Evolutionary conservation across 2,329 filamentous ascomycete species (phyloP), one percentile per base, ranked within the genome.

Genomic region (Colletotrichum sp.): DNA sequence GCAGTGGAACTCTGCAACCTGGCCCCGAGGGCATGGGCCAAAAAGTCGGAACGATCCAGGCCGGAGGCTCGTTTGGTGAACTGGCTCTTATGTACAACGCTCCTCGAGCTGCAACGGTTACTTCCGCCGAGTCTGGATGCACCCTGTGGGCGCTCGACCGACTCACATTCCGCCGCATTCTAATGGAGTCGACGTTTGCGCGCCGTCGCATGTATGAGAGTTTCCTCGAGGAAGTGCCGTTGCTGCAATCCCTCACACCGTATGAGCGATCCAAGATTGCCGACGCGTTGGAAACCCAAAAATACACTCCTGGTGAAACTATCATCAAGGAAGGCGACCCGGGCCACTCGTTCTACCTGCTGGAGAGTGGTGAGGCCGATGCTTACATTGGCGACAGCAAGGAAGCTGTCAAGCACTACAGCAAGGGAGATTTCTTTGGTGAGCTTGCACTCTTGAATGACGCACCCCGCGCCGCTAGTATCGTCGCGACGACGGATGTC

Each of bases 71-170:
- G 6, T 99, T 99, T 85, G 97, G 97, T 80, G 97, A 99, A 87
- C 90, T 99, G 72, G 97, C 97, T 15, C 90, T 99, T 81, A 99
- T 99, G 97, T 99, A 99, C 88, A 98, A 99, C 82, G 96, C 97
- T 26, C 97, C 97, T 30, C 95, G 97, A 82, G 97, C 97, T 57
- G 97, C 97, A 5, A 99, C 97, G 0, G 95, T 99, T 76, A 91
- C 98, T 77, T 98, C 95, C 34, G 93, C 94, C 15, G 95, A 98
- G 81, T 84, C 93, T 5, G 88, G 91, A 39, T 96, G 94, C 81
- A 96, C 94, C 5, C 90, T 99, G 12, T 99, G 97, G 97, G 96
- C 96, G 24, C 90, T 99, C 67, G 97, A 99, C 83, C 95, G 97
- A 69, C 91, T 98, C 78, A 99, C 97, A 12, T 99, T 99, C 90